Evolutionary conservation across 495 filamentous ascomycete genomes (phyloP).

Genomic region (Penicillium robsamsonii): DNA sequence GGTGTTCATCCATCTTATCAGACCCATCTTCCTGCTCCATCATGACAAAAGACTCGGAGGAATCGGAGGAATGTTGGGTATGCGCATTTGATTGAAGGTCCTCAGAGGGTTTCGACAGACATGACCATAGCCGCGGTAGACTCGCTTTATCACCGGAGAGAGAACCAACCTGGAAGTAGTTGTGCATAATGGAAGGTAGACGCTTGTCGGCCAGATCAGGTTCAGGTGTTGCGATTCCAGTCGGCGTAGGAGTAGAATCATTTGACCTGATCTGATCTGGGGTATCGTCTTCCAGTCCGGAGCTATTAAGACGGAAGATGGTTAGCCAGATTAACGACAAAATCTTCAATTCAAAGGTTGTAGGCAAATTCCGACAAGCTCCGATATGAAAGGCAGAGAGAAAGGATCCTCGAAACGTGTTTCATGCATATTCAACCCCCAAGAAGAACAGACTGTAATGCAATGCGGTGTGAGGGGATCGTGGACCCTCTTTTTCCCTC

Average conservation of each 20-base stretch:
- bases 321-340: conserved; percentile 22
- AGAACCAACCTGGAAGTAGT: conserved; percentile 96
- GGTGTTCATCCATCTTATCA: conserved; percentile 27
- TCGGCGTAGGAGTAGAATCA: conserved; percentile 65
- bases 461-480: conserved; percentile 27
- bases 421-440: conserved; percentile 10
- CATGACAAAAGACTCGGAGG: conserved; percentile 41
- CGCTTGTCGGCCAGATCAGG: conserved; percentile 88
- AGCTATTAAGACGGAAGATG: conserved; percentile 26
- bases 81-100: conserved; percentile 18
- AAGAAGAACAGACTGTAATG: conserved; percentile 13
- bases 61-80: conserved; percentile 23
- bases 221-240: conserved; percentile 78
- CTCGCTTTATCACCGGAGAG: conserved; percentile 51
- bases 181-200: conserved; percentile 86
- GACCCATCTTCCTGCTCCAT: conserved; percentile 40
- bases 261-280: conserved; percentile 77
- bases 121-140: conserved; percentile 51
- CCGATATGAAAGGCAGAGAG: conserved; percentile 1
- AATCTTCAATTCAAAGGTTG: conserved; percentile 4
- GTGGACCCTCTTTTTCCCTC: conserved; percentile 16
- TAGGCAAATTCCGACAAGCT: conserved; percentile 16
- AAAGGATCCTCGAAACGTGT: neutral
- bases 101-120: conserved; percentile 25
- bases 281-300: conserved; percentile 60